Conservation (phyloP, 2,329 filamentous ascomycete genomes). For the Lecanosticta acicola region DNA sequence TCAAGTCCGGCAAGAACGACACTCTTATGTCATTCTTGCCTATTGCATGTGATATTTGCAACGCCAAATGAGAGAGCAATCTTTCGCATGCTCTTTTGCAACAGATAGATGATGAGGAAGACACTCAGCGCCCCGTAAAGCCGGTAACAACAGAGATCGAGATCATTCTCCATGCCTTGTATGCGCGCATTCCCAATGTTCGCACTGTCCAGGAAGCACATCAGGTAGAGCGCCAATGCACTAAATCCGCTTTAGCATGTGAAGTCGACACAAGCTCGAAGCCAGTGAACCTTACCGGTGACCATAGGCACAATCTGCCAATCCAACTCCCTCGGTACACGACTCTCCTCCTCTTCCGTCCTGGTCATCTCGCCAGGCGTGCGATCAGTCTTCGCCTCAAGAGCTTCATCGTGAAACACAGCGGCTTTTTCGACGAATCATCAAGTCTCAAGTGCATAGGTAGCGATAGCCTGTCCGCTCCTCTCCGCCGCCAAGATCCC, state of each 20-base stretch:
- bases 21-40: not conserved
- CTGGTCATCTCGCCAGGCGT: slow-evolving; percentile 10
- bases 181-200: slow-evolving; percentile 26
- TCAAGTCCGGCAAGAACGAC: too few species aligned
- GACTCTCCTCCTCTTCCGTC: slow-evolving; percentile 33
- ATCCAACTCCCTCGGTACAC: slow-evolving; percentile 51
- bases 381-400: slow-evolving; percentile 5
- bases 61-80: too few species aligned
- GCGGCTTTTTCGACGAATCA: slow-evolving; percentile 9
- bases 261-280: not conserved
- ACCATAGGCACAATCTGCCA: slow-evolving; percentile 55
- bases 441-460: too few species aligned
- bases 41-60: too few species aligned
- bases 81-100: too few species aligned
- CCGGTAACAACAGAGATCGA: slow-evolving; percentile 37
- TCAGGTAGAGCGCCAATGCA: slow-evolving; percentile 51
- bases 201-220: slow-evolving; percentile 42
- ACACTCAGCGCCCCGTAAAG: slow-evolving; percentile 36
- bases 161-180: slow-evolving; percentile 37
- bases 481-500: not conserved
- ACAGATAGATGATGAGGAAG: slow-evolving; percentile 37
- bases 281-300: not conserved
- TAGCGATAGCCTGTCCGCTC: not conserved
- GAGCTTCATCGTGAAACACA: slow-evolving; percentile 1
- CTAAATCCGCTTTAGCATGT: not conserved